Base-by-base conservation (phyloP, 2,329 filamentous ascomycete species). In the Seiridium unicorne region DNA sequence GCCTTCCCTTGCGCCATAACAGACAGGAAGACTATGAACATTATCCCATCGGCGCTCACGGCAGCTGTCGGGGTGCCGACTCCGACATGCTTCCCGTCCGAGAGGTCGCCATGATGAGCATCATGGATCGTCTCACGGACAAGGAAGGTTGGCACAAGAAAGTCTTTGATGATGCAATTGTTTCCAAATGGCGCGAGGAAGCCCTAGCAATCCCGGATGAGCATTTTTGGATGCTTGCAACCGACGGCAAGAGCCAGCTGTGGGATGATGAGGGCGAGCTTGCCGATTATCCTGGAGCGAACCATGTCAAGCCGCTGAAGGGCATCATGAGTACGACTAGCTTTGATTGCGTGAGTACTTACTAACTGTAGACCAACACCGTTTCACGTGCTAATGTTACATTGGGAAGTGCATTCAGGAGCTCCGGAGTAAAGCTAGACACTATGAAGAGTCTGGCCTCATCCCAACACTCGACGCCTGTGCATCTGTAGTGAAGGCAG, bases 401-500 rank as follows among this genome's bases (percentile, higher is more conserved):
- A 36, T 6, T 26, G 5, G 35, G 32, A 38, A 71, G 69, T 76
- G 70, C 59, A 72, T 84, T 34, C 64, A 72, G 6, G 83, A 86
- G 63, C 74, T 86, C 0, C 74, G 72, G 10, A 77, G 76, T 65
- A 85, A 86, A 65, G 81, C 82, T 1, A 66, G 65, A n/a, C 68
- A 78, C n/a, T 77, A 78, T 60, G 68, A 77, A 56, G 60, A 73
- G 4, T 74, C 72, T 13, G 69, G 74, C 1, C 70, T 81, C 9
- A 66, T 84, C 7, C 73, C 74, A 4, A 75, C 79, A 1, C 72
- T 84, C 26, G 82, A 85, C 57, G 73, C 75, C 7, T 56, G 60
- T 5, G 60, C 63, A 44, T 74, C 76, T 38, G 73, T 85, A 4
- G 79, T 77, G 62, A 88, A 88, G 66, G 83, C 84, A 0, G 84